A percentile compares a stretch with the other conserved stretches of the same genome.
Evolutionary conservation across 1,284 basidiomycete genomes (phyloP).

Genomic region (Calocybe gambosa): DNA sequence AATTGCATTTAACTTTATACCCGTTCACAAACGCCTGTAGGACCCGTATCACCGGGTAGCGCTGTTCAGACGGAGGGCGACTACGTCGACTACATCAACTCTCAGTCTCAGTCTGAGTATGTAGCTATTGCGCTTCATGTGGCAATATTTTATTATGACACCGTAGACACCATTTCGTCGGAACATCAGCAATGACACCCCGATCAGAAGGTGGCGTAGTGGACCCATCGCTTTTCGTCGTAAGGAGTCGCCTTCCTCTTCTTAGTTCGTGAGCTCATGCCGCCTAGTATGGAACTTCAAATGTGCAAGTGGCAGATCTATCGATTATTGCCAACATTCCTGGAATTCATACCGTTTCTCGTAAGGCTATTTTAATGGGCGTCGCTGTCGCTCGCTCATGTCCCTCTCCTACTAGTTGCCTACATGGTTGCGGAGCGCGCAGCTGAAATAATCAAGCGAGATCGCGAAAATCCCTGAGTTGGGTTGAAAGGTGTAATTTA

Average conservation of each 20-base stretch:
- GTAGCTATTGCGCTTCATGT: not conserved
- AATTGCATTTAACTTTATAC: no score
- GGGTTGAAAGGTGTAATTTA: no score
- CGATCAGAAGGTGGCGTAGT: conserved; percentile 14
- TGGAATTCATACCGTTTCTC: conserved; percentile 14
- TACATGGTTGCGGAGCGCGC: conserved; percentile 14
- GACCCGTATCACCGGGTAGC: conserved; percentile 9
- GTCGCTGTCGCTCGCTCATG: not conserved
- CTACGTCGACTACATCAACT: conserved; percentile 8
- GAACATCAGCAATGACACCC: conserved; percentile 14
- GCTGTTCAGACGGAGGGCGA: conserved; percentile 10
- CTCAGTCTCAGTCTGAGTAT: conserved; percentile 13
- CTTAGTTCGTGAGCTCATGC: not conserved
- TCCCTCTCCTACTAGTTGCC: conserved; percentile 6
- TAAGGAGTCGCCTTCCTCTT: not conserved
- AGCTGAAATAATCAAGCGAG: conserved; percentile 10
- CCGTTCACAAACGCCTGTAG: not conserved
- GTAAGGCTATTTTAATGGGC: conserved; percentile 4
- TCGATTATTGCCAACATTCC: conserved; percentile 12
- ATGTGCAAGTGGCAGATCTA: conserved; percentile 12
- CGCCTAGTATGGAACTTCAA: conserved; percentile 12
- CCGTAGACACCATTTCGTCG: conserved; percentile 14
- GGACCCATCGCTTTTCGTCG: conserved; percentile 9
- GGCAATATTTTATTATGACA: not conserved
- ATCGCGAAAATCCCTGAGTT: not conserved